Base-by-base conservation (phyloP, 495 filamentous ascomycete species). In the Penicillium goetzii region DNA sequence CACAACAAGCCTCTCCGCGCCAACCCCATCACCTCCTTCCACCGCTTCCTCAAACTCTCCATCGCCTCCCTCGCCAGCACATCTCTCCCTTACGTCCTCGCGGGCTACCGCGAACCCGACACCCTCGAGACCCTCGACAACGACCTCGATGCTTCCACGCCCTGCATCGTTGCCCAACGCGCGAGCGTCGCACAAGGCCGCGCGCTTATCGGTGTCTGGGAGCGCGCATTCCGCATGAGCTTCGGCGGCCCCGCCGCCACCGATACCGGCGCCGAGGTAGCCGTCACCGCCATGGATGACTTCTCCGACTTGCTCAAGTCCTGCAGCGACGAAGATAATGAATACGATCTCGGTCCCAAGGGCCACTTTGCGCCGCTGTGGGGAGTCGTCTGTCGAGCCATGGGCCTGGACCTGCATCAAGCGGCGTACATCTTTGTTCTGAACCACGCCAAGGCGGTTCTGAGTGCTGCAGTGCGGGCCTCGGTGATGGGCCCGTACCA, bases 401-500 rank as follows among this genome's bases (percentile, higher is more conserved):
- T 90, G 61, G 84, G 86, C 0, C 74, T 97, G 28, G 72, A 81
- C 34, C 67, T 83, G 6, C 79, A 81, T n/a, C 85, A 91, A 54
- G 79, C 92, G 12, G 88, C 90, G 5, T 96, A 97, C 75, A 81
- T 94, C 4, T 98, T 93, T 74, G 78, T 99, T 70, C 80, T 97
- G 59, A 88, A 89, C 58, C 95, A 98, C 74, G 90, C 89, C 19
- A 95, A 96, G 74, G 92, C 94, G 1, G 80, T 97, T 28, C 78
- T 96, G 11, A 93, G 90, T 60, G 95, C 95, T 1, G 96, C 90
- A 3, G 94, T 99, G 60, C 81, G 95, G 14, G 91, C 95, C 28
- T 87, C 90, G 25, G 86, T 97, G 38, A 88, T 97, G 78, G 95
- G 95, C 0, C 94, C 96, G 21, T 99, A 97, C 73, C 90, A 96